phyloP scores from a whole-genome alignment of 1,139 yeast genomes.

The Zygosaccharomyces pseudobailii region DNA sequence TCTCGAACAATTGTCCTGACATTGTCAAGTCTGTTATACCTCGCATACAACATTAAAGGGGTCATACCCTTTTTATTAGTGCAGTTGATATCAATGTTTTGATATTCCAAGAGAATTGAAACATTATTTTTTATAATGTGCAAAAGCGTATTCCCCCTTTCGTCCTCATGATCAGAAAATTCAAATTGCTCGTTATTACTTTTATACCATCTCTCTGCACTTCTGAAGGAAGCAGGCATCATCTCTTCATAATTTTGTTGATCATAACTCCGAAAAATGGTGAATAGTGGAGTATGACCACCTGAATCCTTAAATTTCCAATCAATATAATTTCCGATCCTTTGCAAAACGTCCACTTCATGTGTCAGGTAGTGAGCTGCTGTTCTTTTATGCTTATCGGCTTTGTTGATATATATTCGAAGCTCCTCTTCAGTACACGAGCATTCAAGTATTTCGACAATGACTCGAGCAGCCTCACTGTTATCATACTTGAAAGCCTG shows the following conservation, averaged over 20 bases:
- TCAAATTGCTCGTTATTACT: slow-evolving; percentile 34
- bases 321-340: slow-evolving; percentile 54
- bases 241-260: slow-evolving; percentile 56
- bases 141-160: slow-evolving; percentile 66
- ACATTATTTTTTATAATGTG: slow-evolving; percentile 58
- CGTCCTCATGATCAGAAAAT: slow-evolving; percentile 61
- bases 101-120: slow-evolving; percentile 39
- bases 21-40: slow-evolving; percentile 63
- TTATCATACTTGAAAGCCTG: slow-evolving; percentile 57
- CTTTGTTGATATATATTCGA: slow-evolving; percentile 44
- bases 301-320: slow-evolving; percentile 69
- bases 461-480: slow-evolving; percentile 42
- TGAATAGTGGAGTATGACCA: slow-evolving; percentile 76
- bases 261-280: slow-evolving; percentile 77
- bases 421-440: slow-evolving; percentile 47
- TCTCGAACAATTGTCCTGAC: slow-evolving; percentile 46
- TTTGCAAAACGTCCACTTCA: slow-evolving; percentile 47
- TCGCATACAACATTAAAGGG: slow-evolving; percentile 67
- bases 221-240: slow-evolving; percentile 44
- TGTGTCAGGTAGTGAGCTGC: slow-evolving; percentile 74
- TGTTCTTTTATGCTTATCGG: slow-evolving; percentile 50
- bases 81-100: slow-evolving; percentile 54
- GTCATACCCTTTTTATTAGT: slow-evolving; percentile 56
- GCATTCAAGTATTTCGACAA: slow-evolving; percentile 44
- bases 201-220: slow-evolving; percentile 43